A percentile compares a stretch with the other conserved stretches of the same genome.
These are phyloP conservation scores for Cryptococcus sp. DNA, from an alignment of 1,284 basidiomycete species.

Conservation along the genomic window DNA sequence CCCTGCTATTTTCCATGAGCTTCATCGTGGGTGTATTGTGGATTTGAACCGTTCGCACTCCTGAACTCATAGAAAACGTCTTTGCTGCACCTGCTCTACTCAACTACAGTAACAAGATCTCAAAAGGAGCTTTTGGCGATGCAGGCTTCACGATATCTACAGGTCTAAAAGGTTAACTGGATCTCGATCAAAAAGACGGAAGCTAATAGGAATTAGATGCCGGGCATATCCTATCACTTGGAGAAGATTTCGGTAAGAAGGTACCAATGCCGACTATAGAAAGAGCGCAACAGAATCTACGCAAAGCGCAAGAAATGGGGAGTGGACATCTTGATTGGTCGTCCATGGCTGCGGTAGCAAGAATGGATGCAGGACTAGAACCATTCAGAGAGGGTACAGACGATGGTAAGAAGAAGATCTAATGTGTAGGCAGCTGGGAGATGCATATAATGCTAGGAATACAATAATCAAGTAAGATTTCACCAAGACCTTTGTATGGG, in stretches of 20 bases:
- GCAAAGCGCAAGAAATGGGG: slow-evolving; percentile 12
- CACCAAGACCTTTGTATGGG: no score
- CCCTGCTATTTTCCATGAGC: slow-evolving; percentile 18
- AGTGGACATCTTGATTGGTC: slow-evolving; percentile 16
- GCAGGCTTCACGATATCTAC: slow-evolving; percentile 32
- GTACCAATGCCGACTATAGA: slow-evolving; percentile 17
- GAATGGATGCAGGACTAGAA: slow-evolving; percentile 13
- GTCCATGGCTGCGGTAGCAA: slow-evolving; percentile 6
- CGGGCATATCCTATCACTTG: slow-evolving; percentile 19
- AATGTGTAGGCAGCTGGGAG: no score
- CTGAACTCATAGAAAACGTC: slow-evolving; percentile 17
- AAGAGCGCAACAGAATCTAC: slow-evolving; percentile 18
- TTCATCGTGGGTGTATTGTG: slow-evolving; percentile 14
- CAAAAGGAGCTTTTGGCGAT: slow-evolving; percentile 26
- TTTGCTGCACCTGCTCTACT: slow-evolving; percentile 34
- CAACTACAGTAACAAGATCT: slow-evolving; percentile 38
- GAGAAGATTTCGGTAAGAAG: slow-evolving; percentile 10
- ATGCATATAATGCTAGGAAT: no score
- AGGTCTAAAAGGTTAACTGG: slow-evolving; percentile 30
- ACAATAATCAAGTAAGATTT: no score
- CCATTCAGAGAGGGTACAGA: slow-evolving; percentile 10
- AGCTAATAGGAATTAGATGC: slow-evolving; percentile 9
- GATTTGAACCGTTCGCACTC: neutral
- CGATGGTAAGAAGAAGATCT: neutral
- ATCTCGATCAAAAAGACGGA: neutral